A percentile compares a stretch with the other conserved stretches of the same genome.
Conservation (phyloP, 208 protist genomes). For the Trichomonas vaginalis region DNA sequence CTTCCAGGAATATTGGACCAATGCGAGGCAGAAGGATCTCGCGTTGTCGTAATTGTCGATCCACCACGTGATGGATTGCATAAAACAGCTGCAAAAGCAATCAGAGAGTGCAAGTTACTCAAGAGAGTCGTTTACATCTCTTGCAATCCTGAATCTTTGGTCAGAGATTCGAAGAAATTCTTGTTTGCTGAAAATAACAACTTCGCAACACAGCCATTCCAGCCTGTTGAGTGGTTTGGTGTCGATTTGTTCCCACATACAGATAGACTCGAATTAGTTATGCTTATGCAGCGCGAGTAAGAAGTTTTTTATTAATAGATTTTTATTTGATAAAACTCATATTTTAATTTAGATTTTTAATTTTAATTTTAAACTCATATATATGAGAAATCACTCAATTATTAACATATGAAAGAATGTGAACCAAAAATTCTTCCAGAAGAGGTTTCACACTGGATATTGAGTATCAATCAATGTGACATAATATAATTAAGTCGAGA, state of each 20-base stretch:
- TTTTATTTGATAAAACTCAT: neutral
- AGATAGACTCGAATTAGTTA: neutral
- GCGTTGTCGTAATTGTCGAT: slow-evolving; percentile 34
- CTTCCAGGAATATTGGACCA: neutral
- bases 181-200: neutral
- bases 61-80: slow-evolving; percentile 38
- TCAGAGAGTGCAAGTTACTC: slow-evolving; percentile 20
- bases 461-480: no score
- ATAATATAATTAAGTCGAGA: no score
- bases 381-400: no score
- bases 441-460: no score
- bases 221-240: neutral
- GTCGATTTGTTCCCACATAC: slow-evolving; percentile 39
- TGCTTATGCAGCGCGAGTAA: neutral
- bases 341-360: no score
- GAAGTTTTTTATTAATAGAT: neutral
- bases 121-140: slow-evolving; percentile 28
- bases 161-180: slow-evolving; percentile 12
- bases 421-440: no score
- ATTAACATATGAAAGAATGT: no score
- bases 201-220: slow-evolving; percentile 19
- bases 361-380: no score
- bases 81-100: slow-evolving; percentile 22
- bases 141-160: slow-evolving; percentile 28
- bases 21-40: neutral